Conservation (phyloP, 108 stramenopile species). For the Pseudonitzschia multiseries region DNA sequence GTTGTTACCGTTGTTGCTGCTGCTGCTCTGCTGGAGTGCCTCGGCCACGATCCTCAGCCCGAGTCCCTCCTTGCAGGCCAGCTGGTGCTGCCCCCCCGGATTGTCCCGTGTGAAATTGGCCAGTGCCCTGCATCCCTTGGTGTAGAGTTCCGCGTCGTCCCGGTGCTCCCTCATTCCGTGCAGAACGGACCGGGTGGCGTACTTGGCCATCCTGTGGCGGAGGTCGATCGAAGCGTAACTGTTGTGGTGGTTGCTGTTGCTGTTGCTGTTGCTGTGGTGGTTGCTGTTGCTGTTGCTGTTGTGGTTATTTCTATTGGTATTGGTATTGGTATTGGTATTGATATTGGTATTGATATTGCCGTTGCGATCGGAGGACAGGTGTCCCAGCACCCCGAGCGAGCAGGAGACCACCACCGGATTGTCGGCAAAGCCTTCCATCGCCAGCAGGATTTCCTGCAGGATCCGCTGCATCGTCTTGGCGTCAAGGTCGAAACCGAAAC, state of each 20-base stretch:
- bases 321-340: too few species aligned
- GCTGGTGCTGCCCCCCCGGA: neutral
- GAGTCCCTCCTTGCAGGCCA: neutral
- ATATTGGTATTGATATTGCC: too few species aligned
- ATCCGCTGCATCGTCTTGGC: neutral
- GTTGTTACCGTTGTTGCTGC: neutral
- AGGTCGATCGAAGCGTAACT: neutral
- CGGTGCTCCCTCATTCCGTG: slow-evolving; percentile 13
- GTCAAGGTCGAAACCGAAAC: neutral
- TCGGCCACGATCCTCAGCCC: slow-evolving; percentile 2
- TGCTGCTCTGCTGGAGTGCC: neutral
- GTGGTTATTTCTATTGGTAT: neutral
- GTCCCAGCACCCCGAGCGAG: neutral
- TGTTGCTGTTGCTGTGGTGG: neutral
- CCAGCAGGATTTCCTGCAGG: neutral
- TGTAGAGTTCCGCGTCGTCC: slow-evolving; percentile 2
- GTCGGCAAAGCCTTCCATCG: slow-evolving; percentile 12
- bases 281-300: too few species aligned
- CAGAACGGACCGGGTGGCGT: slow-evolving; percentile 2
- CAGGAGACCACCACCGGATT: slow-evolving; percentile 6
- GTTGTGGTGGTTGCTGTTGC: neutral
- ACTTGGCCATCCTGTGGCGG: neutral
- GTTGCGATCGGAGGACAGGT: too few species aligned
- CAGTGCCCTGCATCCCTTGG: slow-evolving; percentile 6
- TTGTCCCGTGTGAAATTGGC: slow-evolving; percentile 8